Evolutionary conservation across 176 grass and related monocot genomes (phyloP).

Genomic region (Triticum aestivum): IWGSC_CS_RefSeq_v2.1 NC_057798.1:746170699-746171198

Average conservation of each 20-base stretch:
- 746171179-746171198: too few species aligned
- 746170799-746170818: neutral
- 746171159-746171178: too few species aligned
- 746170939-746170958: neutral
- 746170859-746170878: conserved; percentile 61
- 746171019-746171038: too few species aligned
- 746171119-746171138: too few species aligned
- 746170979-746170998: too few species aligned
- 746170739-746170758: conserved; percentile 62
- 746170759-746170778: conserved; percentile 8
- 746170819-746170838: conserved; percentile 36
- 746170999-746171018: too few species aligned
- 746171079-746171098: too few species aligned
- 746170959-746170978: too few species aligned
- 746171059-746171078: too few species aligned
- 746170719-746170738: conserved; percentile 31
- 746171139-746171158: too few species aligned
- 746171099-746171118: too few species aligned
- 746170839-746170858: conserved; percentile 72
- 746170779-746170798: neutral
- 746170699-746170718: conserved; percentile 28
- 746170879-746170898: conserved; percentile 64
- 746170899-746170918: conserved; percentile 72
- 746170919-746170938: conserved; percentile 3
- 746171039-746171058: too few species aligned